Base-by-base conservation (phyloP, 495 filamentous ascomycete species). In the Penicillium alfredii region DNA sequence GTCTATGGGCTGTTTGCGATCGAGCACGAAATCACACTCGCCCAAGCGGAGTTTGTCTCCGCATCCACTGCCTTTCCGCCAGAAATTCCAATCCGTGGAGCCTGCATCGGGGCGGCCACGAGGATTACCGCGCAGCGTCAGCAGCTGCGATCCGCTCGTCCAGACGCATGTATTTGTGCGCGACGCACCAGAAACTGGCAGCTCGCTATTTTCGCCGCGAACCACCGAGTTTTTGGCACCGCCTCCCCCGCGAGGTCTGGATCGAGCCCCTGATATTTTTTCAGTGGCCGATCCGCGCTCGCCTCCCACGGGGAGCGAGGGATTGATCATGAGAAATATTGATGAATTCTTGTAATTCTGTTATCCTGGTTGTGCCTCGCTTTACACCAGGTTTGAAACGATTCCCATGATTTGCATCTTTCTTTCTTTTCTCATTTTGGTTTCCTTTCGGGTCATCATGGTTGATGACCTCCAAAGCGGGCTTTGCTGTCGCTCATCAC, bases 271-370 rank as follows among this genome's bases (percentile, higher is more conserved):
- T 3, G 36, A 56, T n/a, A n/a, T n/a, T n/a, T n/a, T n/a, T n/a
- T n/a, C n/a, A 33, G 53, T 61, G 26, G 53, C 57, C 3, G 71
- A 74, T 51, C 71, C 71, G 2, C 60, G 71, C 41, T 73, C 70
- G 10, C 71, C 71, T 26, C 63, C 63, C 9, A 55, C 56, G 18
- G 64, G 62, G 26, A 60, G 60, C 7, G 71, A 72, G 43, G 57
- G 63, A 12, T 47, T 71, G 33, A 73, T 73, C 36, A 68, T 71
- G 59, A 67, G 71, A 55, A 73, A 58, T 44, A 74, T 74, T 48
- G 69, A 71, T 47, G 71, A 73, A 50, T 64, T 74, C 53, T 48
- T 71, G 33, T 71, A 59, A 65, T 57, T 43, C 39, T 51, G 32
- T 28, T 14, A n/a, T 26, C 31, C 27, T 32, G 28, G 38, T 31